Conservation (phyloP, 1,139 yeast species). For the Zygosaccharomyces sapae region DNA sequence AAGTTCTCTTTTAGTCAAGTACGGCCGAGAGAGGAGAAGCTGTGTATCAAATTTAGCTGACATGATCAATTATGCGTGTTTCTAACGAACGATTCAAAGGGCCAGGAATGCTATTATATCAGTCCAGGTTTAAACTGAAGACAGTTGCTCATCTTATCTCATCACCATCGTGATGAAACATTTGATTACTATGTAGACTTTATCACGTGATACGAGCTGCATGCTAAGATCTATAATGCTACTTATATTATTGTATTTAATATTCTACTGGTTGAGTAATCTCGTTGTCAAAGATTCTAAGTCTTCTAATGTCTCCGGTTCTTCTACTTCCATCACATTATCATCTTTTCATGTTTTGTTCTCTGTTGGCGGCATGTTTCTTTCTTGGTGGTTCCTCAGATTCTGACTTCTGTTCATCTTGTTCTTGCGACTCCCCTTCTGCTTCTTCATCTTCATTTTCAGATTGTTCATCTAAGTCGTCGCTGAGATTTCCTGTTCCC, state of each 20-base stretch:
- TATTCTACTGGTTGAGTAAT: conserved; percentile 39
- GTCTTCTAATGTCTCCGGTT: conserved; percentile 88
- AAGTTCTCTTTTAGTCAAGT: conserved; percentile 54
- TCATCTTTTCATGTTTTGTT: no score
- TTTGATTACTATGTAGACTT: neutral
- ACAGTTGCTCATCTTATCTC: neutral
- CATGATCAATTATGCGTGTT: no score
- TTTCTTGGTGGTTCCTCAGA: conserved; percentile 43
- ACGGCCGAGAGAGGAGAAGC: conserved; percentile 57
- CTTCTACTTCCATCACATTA: conserved; percentile 66
- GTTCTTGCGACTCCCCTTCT: conserved; percentile 37
- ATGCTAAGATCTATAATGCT: conserved; percentile 5
- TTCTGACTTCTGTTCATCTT: conserved; percentile 11
- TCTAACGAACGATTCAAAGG: no score
- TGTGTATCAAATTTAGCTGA: conserved; percentile 25
- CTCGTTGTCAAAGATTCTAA: conserved; percentile 83
- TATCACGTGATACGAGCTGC: conserved; percentile 4
- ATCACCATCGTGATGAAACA: neutral
- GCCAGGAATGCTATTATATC: no score
- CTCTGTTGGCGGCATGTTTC: conserved; percentile 34
- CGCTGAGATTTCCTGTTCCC: conserved; percentile 37
- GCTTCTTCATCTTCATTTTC: no score
- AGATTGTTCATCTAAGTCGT: conserved; percentile 41
- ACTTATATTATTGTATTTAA: neutral
- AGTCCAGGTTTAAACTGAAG: no score